These are phyloP conservation scores for Ceriops decandra DNA, from an alignment of 345 rosid genomes.

Conservation along the genomic window DNA sequence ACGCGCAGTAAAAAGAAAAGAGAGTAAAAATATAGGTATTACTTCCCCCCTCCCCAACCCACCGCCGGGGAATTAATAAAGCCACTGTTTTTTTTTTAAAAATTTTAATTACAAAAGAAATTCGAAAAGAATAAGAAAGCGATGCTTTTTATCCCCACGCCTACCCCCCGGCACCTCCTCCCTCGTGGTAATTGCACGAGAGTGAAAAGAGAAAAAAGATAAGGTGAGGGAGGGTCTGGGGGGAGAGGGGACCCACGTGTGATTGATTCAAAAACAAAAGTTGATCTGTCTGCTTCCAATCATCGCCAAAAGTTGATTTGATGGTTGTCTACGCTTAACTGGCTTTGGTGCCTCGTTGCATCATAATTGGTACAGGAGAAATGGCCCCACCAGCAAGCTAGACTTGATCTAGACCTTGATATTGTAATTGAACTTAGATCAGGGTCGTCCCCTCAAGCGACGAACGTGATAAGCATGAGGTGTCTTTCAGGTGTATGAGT, in stretches of 20 bases:
- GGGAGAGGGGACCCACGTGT: conserved; percentile 20
- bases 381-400: conserved; percentile 1
- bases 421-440: conserved; percentile 2
- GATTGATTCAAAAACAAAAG: conserved; percentile 26
- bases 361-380: conserved; percentile 20
- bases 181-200: conserved; percentile 6
- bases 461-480: conserved; percentile 2
- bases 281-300: conserved; percentile 53
- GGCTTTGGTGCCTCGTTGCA: conserved; percentile 28
- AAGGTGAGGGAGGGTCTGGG: background rate
- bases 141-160: conserved; percentile 26
- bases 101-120: background rate
- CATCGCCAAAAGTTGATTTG: conserved; percentile 52
- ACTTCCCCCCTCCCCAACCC: too few relatives aligned
- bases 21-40: too few relatives aligned
- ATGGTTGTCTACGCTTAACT: conserved; percentile 38
- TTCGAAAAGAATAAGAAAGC: conserved; percentile 34
- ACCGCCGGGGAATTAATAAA: too few relatives aligned
- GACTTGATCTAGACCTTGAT: conserved; percentile 18
- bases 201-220: conserved; percentile 11
- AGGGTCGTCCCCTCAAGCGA: conserved; percentile 6
- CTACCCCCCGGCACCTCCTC: conserved; percentile 12
- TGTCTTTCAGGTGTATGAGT: conserved; percentile 24
- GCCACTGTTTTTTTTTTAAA: background rate
- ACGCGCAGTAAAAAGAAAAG: conserved; percentile 6